Conservation (phyloP, 495 filamentous ascomycete genomes). For the Cercophora newfieldiana region DNA sequence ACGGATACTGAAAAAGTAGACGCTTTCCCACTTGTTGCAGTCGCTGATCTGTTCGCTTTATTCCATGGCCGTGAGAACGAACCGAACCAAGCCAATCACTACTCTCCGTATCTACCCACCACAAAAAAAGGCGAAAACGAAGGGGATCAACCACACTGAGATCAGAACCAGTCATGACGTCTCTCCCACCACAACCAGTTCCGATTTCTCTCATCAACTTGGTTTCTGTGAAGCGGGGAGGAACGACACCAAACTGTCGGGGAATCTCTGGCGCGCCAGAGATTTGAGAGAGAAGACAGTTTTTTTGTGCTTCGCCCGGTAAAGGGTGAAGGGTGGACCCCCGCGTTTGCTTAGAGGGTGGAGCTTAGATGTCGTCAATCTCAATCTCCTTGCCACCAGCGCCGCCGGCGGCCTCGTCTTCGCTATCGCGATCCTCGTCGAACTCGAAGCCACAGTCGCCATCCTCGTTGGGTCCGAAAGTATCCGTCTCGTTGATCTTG, state of each 20-base stretch:
- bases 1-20: not conserved
- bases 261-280: slow-evolving; percentile 35
- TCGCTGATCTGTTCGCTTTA: not conserved
- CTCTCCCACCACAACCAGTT: slow-evolving; percentile 49
- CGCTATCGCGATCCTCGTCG: slow-evolving; percentile 83
- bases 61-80: not conserved
- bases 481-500: slow-evolving; percentile 99
- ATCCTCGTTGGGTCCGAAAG: slow-evolving; percentile 71
- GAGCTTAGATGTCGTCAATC: slow-evolving; percentile 69
- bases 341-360: slow-evolving; percentile 1
- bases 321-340: slow-evolving; percentile 22
- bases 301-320: slow-evolving; percentile 36
- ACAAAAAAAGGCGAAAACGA: not conserved
- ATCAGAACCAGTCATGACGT: slow-evolving; percentile 42
- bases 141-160: slow-evolving; percentile 15
- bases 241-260: slow-evolving; percentile 49
- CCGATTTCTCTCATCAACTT: slow-evolving; percentile 21
- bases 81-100: not conserved
- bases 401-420: slow-evolving; percentile 60
- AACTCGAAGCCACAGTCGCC: slow-evolving; percentile 84
- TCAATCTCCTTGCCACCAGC: slow-evolving; percentile 65
- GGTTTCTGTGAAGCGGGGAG: slow-evolving; percentile 10
- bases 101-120: not conserved
- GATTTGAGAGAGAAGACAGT: slow-evolving; percentile 66
- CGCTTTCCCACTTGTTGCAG: not conserved